These are phyloP conservation scores for Salvia rosmarinus DNA, from an alignment of 257 asterid genomes.

Conservation along the genomic window DNA sequence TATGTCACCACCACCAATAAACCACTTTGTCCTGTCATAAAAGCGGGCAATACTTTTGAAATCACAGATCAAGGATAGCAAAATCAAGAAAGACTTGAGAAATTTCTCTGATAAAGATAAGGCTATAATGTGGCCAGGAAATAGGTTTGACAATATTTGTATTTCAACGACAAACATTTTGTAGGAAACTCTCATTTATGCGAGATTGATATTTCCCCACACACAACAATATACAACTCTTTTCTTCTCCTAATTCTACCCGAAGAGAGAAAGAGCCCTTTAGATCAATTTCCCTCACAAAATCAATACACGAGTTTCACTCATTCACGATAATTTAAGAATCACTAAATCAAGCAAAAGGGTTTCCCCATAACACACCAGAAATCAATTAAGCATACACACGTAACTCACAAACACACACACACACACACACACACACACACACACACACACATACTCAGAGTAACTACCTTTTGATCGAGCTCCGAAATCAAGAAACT, in stretches of 20 bases:
- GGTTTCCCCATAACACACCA: neutral
- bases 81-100: neutral
- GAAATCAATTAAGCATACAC: too few relatives aligned
- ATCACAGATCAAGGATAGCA: neutral
- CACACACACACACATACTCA: constrained; percentile 6
- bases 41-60: constrained; percentile 4
- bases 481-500: constrained; percentile 49
- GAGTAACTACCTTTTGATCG: constrained; percentile 56
- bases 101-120: neutral
- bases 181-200: neutral
- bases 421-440: constrained; percentile 15
- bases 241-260: neutral
- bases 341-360: constrained; percentile 5
- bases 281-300: too few relatives aligned
- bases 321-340: neutral
- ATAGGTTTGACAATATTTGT: neutral
- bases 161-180: neutral
- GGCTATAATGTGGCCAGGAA: neutral
- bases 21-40: neutral
- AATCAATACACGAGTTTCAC: too few relatives aligned
- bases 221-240: neutral
- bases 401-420: too few relatives aligned
- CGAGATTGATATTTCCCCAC: neutral
- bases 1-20: neutral
- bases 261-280: neutral